Conservation (phyloP, 495 filamentous ascomycete genomes). For the Lasiosphaeria miniovina region DNA sequence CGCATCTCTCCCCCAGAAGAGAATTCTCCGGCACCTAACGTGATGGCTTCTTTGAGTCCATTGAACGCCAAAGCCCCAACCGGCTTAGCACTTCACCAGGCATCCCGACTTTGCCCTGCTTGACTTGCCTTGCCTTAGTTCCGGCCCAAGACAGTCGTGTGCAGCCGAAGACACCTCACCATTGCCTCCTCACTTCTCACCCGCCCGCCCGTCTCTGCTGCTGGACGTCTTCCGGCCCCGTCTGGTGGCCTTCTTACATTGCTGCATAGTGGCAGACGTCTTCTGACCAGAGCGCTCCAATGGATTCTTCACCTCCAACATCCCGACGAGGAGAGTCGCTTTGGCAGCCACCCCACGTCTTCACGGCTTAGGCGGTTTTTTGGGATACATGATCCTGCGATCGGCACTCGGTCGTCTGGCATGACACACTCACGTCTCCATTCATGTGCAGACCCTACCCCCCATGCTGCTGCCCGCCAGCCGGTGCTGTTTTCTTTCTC, state of each 20-base stretch:
- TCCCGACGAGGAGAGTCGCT: neutral
- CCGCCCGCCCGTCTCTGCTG: neutral
- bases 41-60: conserved; percentile 19
- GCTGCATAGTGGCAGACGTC: conserved; percentile 17
- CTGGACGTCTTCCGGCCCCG: conserved; percentile 3
- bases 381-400: conserved; percentile 6
- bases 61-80: conserved; percentile 15
- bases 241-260: conserved; percentile 1
- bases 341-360: conserved; percentile 5
- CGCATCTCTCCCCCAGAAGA: conserved; percentile 11
- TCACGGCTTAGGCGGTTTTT: conserved; percentile 7
- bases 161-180: conserved; percentile 9
- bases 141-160: conserved; percentile 17
- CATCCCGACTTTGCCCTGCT: conserved; percentile 7
- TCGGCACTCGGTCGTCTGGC: conserved; percentile 20
- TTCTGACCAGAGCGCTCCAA: conserved; percentile 17
- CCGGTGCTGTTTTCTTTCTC: neutral
- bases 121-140: conserved; percentile 13
- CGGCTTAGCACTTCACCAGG: conserved; percentile 11
- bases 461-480: neutral
- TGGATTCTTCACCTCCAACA: conserved; percentile 12
- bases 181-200: neutral
- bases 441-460: neutral
- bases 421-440: conserved; percentile 5
- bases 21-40: conserved; percentile 6